Conservation (phyloP, 805 yeast genomes). For the Ogataea parapolymorpha region DNA sequence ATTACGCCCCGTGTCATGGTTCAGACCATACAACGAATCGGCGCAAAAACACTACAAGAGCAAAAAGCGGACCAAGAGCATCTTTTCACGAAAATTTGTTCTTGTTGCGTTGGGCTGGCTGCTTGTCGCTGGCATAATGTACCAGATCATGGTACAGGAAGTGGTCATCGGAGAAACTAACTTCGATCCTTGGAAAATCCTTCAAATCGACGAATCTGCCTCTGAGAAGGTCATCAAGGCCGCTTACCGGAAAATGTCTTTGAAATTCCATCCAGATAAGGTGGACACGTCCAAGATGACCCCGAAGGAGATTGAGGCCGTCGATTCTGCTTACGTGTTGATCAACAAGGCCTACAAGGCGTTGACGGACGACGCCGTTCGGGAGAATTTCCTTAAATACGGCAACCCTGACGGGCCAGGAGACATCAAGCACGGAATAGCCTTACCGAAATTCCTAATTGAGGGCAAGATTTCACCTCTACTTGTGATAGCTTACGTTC, state of each 20-base stretch:
- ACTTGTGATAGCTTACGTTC: slow-evolving; percentile 58
- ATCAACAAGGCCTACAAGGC: slow-evolving; percentile 93
- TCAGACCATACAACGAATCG: slow-evolving; percentile 34
- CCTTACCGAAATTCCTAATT: slow-evolving; percentile 85
- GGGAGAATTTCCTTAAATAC: slow-evolving; percentile 75
- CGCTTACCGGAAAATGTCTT: slow-evolving; percentile 80
- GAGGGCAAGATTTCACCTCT: slow-evolving; percentile 74
- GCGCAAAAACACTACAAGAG: slow-evolving; percentile 30
- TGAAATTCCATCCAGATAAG: slow-evolving; percentile 93
- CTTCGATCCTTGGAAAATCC: slow-evolving; percentile 89
- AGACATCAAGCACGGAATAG: slow-evolving; percentile 87
- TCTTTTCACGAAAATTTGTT: slow-evolving; percentile 33
- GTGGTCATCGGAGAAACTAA: slow-evolving; percentile 39
- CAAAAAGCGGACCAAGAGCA: slow-evolving; percentile 23
- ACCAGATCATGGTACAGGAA: slow-evolving; percentile 43
- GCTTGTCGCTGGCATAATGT: slow-evolving; percentile 40
- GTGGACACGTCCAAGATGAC: slow-evolving; percentile 57
- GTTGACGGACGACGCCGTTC: slow-evolving; percentile 82
- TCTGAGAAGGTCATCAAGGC: slow-evolving; percentile 73
- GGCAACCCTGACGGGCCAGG: slow-evolving; percentile 99
- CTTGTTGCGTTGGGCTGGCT: slow-evolving; percentile 59
- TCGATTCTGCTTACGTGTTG: slow-evolving; percentile 75
- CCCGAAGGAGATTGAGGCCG: slow-evolving; percentile 49
- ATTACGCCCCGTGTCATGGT: slow-evolving; percentile 26
- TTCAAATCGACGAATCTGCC: slow-evolving; percentile 69